Percentiles rank a stretch among this genome's conserved stretches.
These are phyloP conservation scores for Eucalyptus lansdowneana DNA, from an alignment of 345 rosid species.

Conservation along the genomic window DNA sequence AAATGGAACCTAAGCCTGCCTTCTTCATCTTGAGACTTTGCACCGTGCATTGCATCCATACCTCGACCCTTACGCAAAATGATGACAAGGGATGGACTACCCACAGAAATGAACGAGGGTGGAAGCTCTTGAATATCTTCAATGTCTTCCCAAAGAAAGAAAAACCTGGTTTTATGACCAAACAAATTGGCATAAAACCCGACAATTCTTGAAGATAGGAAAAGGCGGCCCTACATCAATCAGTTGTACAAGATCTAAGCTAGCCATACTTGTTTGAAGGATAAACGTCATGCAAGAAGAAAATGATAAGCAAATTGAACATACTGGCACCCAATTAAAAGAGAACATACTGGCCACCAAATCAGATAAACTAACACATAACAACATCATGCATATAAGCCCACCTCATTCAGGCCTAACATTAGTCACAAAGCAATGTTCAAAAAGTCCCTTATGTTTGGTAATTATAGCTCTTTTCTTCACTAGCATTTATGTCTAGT, in stretches of 20 bases:
- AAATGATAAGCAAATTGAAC: not conserved
- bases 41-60: conserved; percentile 68
- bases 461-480: not conserved
- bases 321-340: not conserved
- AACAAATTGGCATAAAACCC: conserved; percentile 83
- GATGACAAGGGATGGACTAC: conserved; percentile 62
- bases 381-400: not conserved
- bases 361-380: not conserved
- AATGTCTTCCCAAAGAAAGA: conserved; percentile 85
- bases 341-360: not conserved
- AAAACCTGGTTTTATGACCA: conserved; percentile 74
- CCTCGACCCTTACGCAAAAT: conserved; percentile 53
- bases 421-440: not conserved
- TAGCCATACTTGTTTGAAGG: not conserved
- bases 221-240: conserved; percentile 62
- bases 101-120: conserved; percentile 59
- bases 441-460: not conserved
- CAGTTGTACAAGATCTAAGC: not conserved
- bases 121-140: conserved; percentile 65
- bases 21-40: conserved; percentile 71
- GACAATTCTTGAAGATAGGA: conserved; percentile 77
- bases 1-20: conserved; percentile 65
- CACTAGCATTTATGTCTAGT: not conserved
- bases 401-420: not conserved
- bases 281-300: not conserved